A percentile compares a stretch with the other conserved stretches of the same genome.
Conservation (phyloP, 1,284 basidiomycete genomes). For the Ceratobasidium sp. region DNA sequence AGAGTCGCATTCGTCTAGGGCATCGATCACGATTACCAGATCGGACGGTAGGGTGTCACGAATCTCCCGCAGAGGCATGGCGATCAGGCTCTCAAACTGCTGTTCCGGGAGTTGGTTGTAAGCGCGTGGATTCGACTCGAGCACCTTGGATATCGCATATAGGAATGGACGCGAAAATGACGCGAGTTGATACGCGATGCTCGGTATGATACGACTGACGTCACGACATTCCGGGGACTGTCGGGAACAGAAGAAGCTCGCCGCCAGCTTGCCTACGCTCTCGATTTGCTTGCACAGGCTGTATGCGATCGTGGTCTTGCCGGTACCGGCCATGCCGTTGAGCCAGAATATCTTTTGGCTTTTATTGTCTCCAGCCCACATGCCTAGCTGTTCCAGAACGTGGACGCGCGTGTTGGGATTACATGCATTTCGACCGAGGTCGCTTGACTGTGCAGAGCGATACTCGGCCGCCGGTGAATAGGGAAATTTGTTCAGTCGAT, state of each 20-base stretch:
- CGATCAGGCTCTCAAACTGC: neutral
- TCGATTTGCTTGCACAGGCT: neutral
- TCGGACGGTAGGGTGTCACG: neutral
- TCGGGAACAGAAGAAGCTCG: conserved; percentile 16
- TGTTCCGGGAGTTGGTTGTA: neutral
- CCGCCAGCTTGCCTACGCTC: neutral
- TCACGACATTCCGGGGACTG: neutral
- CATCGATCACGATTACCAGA: conserved; percentile 3
- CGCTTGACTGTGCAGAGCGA: neutral
- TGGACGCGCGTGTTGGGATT: conserved; percentile 47
- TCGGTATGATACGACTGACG: neutral
- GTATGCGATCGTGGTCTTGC: neutral
- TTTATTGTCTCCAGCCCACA: conserved; percentile 40
- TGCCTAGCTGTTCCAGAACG: conserved; percentile 46
- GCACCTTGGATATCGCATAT: neutral
- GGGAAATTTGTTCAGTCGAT: neutral
- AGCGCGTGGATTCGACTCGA: neutral
- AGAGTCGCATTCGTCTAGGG: neutral
- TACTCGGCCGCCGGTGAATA: conserved; percentile 1
- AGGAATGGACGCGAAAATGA: neutral
- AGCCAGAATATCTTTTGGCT: conserved; percentile 38
- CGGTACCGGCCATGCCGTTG: conserved; percentile 17
- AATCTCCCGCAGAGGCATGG: neutral
- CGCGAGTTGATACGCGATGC: neutral
- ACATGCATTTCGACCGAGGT: conserved; percentile 5